Evolutionary conservation across 2,329 filamentous ascomycete genomes (phyloP), one percentile per base, ranked within the genome.

Genomic region (Fragosphaeria purpurea): DNA sequence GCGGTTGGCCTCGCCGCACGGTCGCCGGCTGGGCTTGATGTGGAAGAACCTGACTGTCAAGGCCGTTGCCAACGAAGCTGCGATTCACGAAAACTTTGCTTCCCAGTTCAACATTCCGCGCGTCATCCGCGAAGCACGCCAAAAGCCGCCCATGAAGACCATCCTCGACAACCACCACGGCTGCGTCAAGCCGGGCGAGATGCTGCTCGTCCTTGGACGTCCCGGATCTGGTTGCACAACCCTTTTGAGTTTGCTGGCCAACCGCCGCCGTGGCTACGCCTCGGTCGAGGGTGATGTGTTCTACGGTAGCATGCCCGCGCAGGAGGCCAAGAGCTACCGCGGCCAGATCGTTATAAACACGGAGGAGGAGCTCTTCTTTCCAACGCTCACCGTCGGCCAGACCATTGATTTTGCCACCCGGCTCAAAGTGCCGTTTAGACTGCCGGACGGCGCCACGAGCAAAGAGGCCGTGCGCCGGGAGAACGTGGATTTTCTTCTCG

Each of bases 391-490:
- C 1, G 85, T 88, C 10, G 75, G 76, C 45, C 73, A 83, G 55
- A 88, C 84, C 0, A 65, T 88, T 1, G 70, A 73, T n/a, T 88
- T 88, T 62, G 83, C 85, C 0, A 79, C 79, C 0, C 68, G 73
- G 0, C 67, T 83, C 50, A 84, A 83, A 61, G 63, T 80, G 1
- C 76, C 77, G 0, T 70, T 67, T 50, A 57, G 70, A 8, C 60
- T 75, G 0, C 75, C 76, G 0, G 62, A 70, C 0, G 72, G 72
- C 0, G 61, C 67, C 2, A 58, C 63, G 2, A 69, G 64, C 5
- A 52, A 62, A 1, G 70, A 76, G 38, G 71, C 77, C 7, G 71
- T 71, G 41, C 73, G 72, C 5, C 35, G 55, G 62, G 2, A 66
- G 73, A 47, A 70, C 65, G 2, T 72, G 72, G 33, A 78, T 11